Base-by-base conservation (phyloP, 306 rosid species). In the Vigna nakashimae region DNA sequence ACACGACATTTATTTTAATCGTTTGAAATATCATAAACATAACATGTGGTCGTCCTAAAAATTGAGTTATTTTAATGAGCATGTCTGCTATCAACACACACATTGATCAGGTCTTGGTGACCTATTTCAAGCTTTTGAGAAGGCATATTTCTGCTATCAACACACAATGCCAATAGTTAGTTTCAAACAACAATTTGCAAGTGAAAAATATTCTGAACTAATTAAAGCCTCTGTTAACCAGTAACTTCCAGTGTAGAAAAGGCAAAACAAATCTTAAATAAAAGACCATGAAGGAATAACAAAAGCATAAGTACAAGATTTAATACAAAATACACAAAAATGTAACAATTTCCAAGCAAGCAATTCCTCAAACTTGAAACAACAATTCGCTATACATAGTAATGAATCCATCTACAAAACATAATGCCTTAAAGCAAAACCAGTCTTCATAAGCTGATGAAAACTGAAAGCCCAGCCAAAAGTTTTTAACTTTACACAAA, bases 91-190 rank as follows among this genome's bases (percentile, higher is more conserved):
- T 34, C 38, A 34, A 34, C 38, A 34, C 38, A 34, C 38, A 34
- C 7, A 30, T 34, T 34, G 48, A 93, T 80, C 0, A 85, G 82
- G 26, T 93, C 96, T 73, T 89, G 92, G 70, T 93, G 98, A 74
- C 98, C 94, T 15, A 94, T 88, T 86, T 93, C 94, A 68, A 90
- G 87, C 88, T 88, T 90, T 59, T 85, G 96, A 3, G 86, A 79
- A 82, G 94, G 94, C 98, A 90, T 90, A 34, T 78, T 86, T 81
- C 86, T 45, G 82, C 64, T 14, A 63, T n/a, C 57, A 81, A 71
- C 45, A 84, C 38, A 40, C 34, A 45, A 10, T 28, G 46, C 32
- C 20, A 59, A 38, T 28, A 79, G 8, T 82, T 50, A 79, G 52
- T 48, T 55, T 68, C 73, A 36, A 65, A 62, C 4, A 30, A 30